Base-by-base conservation (phyloP, 1,139 yeast genomes). In the Wickerhamomyces sp. region DNA sequence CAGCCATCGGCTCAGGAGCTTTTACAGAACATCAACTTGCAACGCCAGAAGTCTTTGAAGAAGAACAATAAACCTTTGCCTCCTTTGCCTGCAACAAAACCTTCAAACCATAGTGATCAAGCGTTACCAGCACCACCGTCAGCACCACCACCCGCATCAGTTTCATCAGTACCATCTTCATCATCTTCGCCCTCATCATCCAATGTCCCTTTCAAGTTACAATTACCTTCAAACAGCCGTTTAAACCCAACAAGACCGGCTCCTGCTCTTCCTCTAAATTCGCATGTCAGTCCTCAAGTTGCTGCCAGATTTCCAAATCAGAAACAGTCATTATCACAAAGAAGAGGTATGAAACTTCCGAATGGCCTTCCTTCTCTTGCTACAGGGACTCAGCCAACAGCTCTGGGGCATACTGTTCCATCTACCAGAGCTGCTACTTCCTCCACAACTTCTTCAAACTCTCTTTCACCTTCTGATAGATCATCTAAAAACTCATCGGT, bases 271-370 rank as follows among this genome's bases (percentile, higher is more conserved):
- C 46, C 45, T 8, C 28, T 42, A 5, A 48, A 48, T 32, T 40
- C 50, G 3, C 56, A 45, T 34, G 52, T 49, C 19, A 45, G 51
- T 28, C 57, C 60, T 12, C 56, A 52, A 33, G 47, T 54, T 9
- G 51, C 54, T 17, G 58, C 61, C 7, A 52, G 61, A 35, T 33
- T 54, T 21, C 58, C 58, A 17, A 51, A 46, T 33, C 50, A 49
- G 39, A 74, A 70, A 48, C 70, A 75, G 3, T 72, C 83, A 1
- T 60, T 78, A 28, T 75, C 83, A 2, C 80, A 76, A 58, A 67
- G 84, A 58, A 62, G 84, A 54, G 83, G 60, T 18, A 48, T 55
- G 56, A 47, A 53, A 29, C 38, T 53, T 8, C 55, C 59, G 3
- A 51, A 52, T 14, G 56, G 57, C 3, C 36, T 53, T 14, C 55